phyloP scores from a whole-genome alignment of 2,329 filamentous ascomycete genomes.

The Fusarium sp. region DNA sequence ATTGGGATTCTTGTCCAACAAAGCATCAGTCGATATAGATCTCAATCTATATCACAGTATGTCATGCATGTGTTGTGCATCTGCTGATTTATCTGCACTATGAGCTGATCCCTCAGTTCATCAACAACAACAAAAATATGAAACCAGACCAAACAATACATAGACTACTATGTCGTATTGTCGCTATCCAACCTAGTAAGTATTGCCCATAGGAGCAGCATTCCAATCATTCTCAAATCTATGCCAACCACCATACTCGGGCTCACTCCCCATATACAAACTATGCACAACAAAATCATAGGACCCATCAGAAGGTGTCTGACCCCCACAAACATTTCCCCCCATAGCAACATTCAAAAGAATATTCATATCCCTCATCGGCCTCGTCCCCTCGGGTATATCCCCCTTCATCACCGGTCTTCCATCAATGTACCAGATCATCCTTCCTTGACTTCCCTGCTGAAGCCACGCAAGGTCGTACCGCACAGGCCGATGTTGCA shows the following conservation, averaged over 20 bases:
- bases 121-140: neutral
- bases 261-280: conserved; percentile 64
- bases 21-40: conserved; percentile 3
- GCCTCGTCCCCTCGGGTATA: conserved; percentile 64
- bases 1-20: neutral
- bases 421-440: conserved; percentile 71
- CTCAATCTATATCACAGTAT: conserved; percentile 1
- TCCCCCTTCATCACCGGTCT: conserved; percentile 66
- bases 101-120: neutral
- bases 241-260: conserved; percentile 64
- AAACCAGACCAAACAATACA: neutral
- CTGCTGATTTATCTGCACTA: neutral
- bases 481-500: conserved; percentile 60
- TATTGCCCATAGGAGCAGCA: conserved; percentile 47
- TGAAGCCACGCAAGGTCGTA: conserved; percentile 69
- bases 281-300: conserved; percentile 69
- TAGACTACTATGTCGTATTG: neutral
- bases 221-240: conserved; percentile 65
- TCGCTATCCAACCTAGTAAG: conserved; percentile 44
- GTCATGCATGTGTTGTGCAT: conserved; percentile 2
- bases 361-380: conserved; percentile 67
- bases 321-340: conserved; percentile 67
- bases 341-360: conserved; percentile 73
- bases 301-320: conserved; percentile 62
- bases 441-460: conserved; percentile 57